phyloP scores from a whole-genome alignment of 257 asterid genomes.

The Prunella vulgaris region DNA sequence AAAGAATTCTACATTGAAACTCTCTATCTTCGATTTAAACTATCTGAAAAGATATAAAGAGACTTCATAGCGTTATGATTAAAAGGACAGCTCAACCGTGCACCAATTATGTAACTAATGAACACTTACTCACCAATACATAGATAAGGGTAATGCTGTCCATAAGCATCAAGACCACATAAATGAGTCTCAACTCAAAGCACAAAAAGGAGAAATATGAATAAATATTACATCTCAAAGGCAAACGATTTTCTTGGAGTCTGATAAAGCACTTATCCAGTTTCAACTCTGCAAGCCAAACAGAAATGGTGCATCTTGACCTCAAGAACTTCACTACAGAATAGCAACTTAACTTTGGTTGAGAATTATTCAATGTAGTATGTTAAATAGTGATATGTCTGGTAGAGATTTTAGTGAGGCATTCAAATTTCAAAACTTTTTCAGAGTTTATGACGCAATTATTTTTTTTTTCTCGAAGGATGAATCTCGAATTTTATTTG shows the following conservation, averaged over 20 bases:
- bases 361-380: neutral
- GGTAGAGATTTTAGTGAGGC: neutral
- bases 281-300: neutral
- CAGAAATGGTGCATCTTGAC: neutral
- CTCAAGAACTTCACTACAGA: neutral
- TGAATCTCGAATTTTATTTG: neutral
- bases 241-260: neutral
- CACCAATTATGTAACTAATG: neutral
- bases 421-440: neutral
- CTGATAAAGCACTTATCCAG: neutral
- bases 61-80: neutral
- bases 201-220: neutral
- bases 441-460: neutral
- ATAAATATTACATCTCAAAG: neutral
- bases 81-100: constrained; percentile 4
- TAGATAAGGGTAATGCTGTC: neutral
- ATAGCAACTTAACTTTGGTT: neutral
- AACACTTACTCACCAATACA: neutral
- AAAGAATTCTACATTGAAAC: neutral
- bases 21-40: neutral
- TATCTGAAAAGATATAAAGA: neutral
- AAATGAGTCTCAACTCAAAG: neutral
- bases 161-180: neutral
- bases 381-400: neutral
- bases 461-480: neutral